Evolutionary conservation across 208 protist species (phyloP).

Genomic region (Leishmania braziliensis): DNA sequence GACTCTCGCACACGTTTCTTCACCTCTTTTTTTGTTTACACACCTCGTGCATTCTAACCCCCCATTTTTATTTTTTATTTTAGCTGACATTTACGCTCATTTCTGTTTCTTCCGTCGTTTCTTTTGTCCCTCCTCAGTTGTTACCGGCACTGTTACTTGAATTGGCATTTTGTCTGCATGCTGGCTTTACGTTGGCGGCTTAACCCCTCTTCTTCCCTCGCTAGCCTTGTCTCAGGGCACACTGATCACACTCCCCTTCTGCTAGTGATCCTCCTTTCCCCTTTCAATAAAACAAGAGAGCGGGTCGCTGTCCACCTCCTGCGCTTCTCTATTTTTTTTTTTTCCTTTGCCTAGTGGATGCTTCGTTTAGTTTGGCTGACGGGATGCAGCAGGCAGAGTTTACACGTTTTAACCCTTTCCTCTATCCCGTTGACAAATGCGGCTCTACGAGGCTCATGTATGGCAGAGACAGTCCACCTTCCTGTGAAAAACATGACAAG

Average conservation of each 20-base stretch:
- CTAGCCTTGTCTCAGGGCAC: too few relatives aligned
- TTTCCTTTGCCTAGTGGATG: background rate
- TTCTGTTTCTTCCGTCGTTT: conserved; percentile 4
- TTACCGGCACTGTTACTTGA: background rate
- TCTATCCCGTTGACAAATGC: background rate
- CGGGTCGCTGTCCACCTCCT: background rate
- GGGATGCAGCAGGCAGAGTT: background rate
- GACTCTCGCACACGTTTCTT: background rate
- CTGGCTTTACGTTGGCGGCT: background rate
- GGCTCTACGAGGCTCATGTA: background rate
- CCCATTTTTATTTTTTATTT: conserved; percentile 10
- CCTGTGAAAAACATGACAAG: background rate
- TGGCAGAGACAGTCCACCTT: background rate
- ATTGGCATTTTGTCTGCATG: background rate
- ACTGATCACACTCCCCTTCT: background rate
- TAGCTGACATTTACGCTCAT: background rate
- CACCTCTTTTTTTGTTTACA: background rate
- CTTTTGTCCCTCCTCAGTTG: background rate
- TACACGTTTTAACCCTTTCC: background rate
- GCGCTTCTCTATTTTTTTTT: background rate
- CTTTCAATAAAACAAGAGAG: background rate
- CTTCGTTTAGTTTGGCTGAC: background rate
- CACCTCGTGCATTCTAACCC: background rate
- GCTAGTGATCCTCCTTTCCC: background rate
- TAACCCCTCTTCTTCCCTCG: background rate